These are phyloP conservation scores for Cercis canadensis DNA, from an alignment of 306 rosid genomes.

Conservation along the genomic window DNA sequence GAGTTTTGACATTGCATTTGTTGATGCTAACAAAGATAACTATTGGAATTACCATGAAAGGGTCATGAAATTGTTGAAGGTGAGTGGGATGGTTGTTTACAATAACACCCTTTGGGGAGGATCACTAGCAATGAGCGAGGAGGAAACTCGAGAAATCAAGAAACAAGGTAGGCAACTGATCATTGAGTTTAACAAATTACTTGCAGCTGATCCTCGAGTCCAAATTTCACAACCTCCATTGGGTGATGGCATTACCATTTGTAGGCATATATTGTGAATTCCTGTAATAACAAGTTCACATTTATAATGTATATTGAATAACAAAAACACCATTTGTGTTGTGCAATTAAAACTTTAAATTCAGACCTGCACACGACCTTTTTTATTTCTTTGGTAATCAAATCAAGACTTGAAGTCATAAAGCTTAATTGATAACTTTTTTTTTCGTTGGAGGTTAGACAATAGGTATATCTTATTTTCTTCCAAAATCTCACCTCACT, in stretches of 20 bases:
- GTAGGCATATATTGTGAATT: slow-evolving; percentile 47
- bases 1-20: slow-evolving; percentile 59
- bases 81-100: slow-evolving; percentile 55
- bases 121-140: slow-evolving; percentile 52
- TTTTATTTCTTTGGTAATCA: no score
- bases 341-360: no score
- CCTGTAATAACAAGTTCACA: no score
- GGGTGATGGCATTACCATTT: slow-evolving; percentile 64
- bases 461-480: no score
- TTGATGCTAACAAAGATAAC: slow-evolving; percentile 63
- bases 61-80: slow-evolving; percentile 53
- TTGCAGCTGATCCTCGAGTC: slow-evolving; percentile 52
- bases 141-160: slow-evolving; percentile 28
- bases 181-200: slow-evolving; percentile 49
- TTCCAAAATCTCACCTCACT: no score
- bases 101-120: slow-evolving; percentile 73
- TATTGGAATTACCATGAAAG: slow-evolving; percentile 65
- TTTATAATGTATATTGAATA: no score
- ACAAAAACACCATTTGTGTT: no score
- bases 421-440: no score
- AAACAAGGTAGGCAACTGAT: slow-evolving; percentile 21
- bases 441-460: no score
- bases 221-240: slow-evolving; percentile 46
- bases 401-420: no score
- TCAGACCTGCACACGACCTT: no score